phyloP scores from a whole-genome alignment of 140 eudicot genomes.

The Flaveria floridana region DNA sequence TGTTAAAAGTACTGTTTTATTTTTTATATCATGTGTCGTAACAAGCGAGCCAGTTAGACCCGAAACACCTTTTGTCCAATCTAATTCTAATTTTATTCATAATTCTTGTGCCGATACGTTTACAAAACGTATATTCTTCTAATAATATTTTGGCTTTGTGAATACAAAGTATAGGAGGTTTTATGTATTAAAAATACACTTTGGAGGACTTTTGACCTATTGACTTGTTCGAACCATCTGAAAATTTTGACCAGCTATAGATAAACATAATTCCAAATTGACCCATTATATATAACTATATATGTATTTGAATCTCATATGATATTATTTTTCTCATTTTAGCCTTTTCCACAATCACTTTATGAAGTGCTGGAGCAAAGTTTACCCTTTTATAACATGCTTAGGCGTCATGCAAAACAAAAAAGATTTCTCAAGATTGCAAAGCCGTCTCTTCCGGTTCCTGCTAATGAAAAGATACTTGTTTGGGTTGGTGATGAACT shows the following conservation, averaged over 20 bases:
- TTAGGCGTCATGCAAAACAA: constrained; percentile 45
- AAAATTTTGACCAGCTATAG: neutral
- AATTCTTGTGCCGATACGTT: neutral
- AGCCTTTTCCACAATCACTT: constrained; percentile 71
- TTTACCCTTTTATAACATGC: constrained; percentile 86
- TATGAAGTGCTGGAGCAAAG: constrained; percentile 86
- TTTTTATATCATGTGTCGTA: neutral
- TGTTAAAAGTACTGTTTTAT: neutral
- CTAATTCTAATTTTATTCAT: neutral
- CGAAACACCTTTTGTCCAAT: neutral
- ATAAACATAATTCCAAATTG: neutral
- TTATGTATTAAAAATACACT: neutral
- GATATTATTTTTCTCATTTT: constrained; percentile 14
- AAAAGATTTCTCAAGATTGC: constrained; percentile 37
- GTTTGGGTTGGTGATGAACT: constrained; percentile 93
- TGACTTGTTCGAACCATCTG: neutral
- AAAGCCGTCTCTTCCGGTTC: constrained; percentile 73
- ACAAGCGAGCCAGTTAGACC: neutral
- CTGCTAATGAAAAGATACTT: constrained; percentile 78
- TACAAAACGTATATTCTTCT: neutral
- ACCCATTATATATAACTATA: neutral
- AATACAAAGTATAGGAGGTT: neutral
- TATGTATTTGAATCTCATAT: neutral
- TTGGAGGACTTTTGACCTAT: neutral
- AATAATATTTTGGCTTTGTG: neutral